Base-by-base conservation (phyloP, 2,329 filamentous ascomycete genomes). In the Fusarium sacchari region DNA sequence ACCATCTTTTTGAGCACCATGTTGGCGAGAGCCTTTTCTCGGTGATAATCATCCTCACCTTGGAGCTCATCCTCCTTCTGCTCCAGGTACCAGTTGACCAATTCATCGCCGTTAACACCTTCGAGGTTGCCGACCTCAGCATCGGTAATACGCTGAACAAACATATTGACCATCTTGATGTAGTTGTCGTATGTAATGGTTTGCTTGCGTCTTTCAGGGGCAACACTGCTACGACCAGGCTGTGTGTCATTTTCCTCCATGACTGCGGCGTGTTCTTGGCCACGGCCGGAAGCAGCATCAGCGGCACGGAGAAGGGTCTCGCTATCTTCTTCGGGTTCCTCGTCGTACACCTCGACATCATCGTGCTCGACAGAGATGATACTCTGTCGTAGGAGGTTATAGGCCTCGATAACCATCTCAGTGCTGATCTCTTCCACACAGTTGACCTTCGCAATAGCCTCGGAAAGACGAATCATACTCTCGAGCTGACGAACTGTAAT, bases 331-430 rank as follows among this genome's bases (percentile, higher is more conserved):
- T 66, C 81, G n/a, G 79, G 82, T 20, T 82, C 82, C 7, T 94
- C 89, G 11, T 95, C 95, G 60, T 97, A 94, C 69, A 99, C 92
- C 79, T 98, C 96, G 22, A 99, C 91, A 78, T 99, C 96, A 77
- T 99, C 96, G 79, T 98, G 96, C 83, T 99, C 96, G 32, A 99
- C 96, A 4, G 93, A 96, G 78, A 99, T 98, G 81, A 99, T 99
- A 82, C 93, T 96, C 83, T 98, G 95, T 46, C 95, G 88, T 18
- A 99, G 89, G 15, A 99, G 88, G 77, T 96, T 94, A 82, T 93
- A 98, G 0, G 96, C 96, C 83, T 99, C 96, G 44, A 93, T 89
- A 22, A 99, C 96, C 83, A 98, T 97, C 1, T 90, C 89, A 3
- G 93, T 88, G 0, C 91, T 91, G 69, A 99, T 93, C 72, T 98